Base-by-base conservation (phyloP, 768 basidiomycete species). In the Leucosporidium creatinivorum region DNA sequence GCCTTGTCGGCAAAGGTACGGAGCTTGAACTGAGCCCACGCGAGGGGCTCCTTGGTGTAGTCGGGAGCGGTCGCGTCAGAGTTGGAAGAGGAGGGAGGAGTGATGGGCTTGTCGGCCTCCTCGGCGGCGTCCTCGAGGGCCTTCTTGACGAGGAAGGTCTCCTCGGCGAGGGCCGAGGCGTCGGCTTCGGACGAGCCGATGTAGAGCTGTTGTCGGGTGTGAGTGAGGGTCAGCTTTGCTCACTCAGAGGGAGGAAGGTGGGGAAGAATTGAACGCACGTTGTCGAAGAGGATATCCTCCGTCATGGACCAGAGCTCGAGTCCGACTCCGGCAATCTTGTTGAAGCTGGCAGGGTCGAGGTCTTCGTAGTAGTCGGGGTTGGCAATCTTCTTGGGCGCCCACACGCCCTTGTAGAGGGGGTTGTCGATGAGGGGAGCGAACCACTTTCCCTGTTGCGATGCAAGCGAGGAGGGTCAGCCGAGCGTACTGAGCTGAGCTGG, bases 261-360 rank as follows among this genome's bases (percentile, higher is more conserved):
- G n/a, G 48, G 15, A 19, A 25, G 36, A 19, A 18, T 25, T 3
- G 18, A 8, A 54, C 49, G 56, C 63, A 66, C 65, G 82, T 91
- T 93, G 80, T 90, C 86, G 78, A 93, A 93, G 73, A 93, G 83
- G 74, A 93, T 93, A 77, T 90, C 87, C 71, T 80, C 79, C 26
- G 93, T 94, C 96, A 98, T 99, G 56, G 94, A 94, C 96, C 96
- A 99, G 74, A 98, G 86, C 80, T 99, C 96, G 73, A 98, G 93
- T 76, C 75, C 75, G 48, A 76, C 54, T 47, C 73, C 75, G 26
- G 65, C 73, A 77, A 99, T 94, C 79, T 90, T 89, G 75, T 85
- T 82, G 59, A 99, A 78, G 82, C 91, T 87, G 73, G 91, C 84
- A 81, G 84, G 62, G 81, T 77, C 30, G 7, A 61, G 31, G 78